Percentiles rank a stretch among this genome's conserved stretches.
Evolutionary conservation across 345 rosid genomes (phyloP).

Genomic region (Boechera retrofracta): DNA sequence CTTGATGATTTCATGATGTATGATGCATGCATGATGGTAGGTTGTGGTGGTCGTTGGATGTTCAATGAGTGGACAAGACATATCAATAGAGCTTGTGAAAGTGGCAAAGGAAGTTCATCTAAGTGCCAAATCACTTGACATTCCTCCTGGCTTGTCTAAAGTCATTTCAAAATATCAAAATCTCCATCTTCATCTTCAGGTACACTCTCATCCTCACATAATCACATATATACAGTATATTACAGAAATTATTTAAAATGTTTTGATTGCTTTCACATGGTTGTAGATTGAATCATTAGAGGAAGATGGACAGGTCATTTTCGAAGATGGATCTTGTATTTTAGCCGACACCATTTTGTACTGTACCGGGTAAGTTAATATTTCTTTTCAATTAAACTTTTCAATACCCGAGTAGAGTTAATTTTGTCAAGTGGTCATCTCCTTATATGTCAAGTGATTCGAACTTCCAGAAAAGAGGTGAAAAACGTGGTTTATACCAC

Average conservation of each 20-base stretch:
- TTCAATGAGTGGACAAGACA: constrained; percentile 80
- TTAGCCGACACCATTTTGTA: constrained; percentile 71
- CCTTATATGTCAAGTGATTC: not conserved
- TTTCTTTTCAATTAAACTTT: not conserved
- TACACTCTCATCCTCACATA: constrained; percentile 26
- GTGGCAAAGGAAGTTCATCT: constrained; percentile 76
- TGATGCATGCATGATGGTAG: constrained; percentile 40
- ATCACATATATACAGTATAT: not conserved
- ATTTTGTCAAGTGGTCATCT: not conserved
- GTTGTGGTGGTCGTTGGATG: constrained; percentile 81
- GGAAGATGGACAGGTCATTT: constrained; percentile 69
- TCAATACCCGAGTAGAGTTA: not conserved
- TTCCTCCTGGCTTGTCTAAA: constrained; percentile 67
- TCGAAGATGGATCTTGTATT: constrained; percentile 63
- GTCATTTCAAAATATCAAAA: constrained; percentile 61
- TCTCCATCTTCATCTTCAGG: constrained; percentile 65
- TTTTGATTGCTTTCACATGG: not conserved
- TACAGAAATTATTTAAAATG: not conserved
- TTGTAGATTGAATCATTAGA: constrained; percentile 67
- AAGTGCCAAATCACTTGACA: constrained; percentile 60
- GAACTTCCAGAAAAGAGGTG: not conserved
- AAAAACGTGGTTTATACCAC: not conserved
- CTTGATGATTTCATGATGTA: not conserved
- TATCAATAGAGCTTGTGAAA: constrained; percentile 75
- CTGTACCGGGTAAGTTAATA: constrained; percentile 76